These are phyloP conservation scores for Linanthus parryae DNA, from an alignment of 148 eudicot genomes.

Conservation along the genomic window DNA sequence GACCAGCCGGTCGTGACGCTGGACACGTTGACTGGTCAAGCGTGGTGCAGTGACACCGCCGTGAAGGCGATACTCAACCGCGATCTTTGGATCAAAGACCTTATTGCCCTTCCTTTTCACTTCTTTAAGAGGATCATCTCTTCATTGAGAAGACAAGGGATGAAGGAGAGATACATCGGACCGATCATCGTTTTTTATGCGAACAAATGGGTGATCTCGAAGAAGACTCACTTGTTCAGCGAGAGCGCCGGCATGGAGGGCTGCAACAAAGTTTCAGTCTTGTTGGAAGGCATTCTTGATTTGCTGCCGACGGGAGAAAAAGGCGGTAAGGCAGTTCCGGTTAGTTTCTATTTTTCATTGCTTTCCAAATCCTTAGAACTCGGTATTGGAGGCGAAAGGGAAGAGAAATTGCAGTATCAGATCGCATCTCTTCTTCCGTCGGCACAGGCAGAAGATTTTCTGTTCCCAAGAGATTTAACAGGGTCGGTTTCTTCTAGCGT, in stretches of 20 bases:
- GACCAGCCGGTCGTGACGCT: slow-evolving; percentile 44
- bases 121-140: slow-evolving; percentile 71
- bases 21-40: slow-evolving; percentile 42
- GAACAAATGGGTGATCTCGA: slow-evolving; percentile 66
- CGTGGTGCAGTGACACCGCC: slow-evolving; percentile 49
- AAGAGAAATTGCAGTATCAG: slow-evolving; percentile 41
- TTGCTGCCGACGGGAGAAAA: slow-evolving; percentile 50
- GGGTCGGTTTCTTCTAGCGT: slow-evolving; percentile 24
- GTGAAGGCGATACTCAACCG: slow-evolving; percentile 39
- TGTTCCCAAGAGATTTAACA: slow-evolving; percentile 22
- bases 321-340: slow-evolving; percentile 51
- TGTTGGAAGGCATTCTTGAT: slow-evolving; percentile 48
- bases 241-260: slow-evolving; percentile 31
- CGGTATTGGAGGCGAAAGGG: slow-evolving; percentile 26
- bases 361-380: slow-evolving; percentile 52
- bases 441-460: slow-evolving; percentile 72
- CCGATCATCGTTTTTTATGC: slow-evolving; percentile 68
- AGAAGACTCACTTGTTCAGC: slow-evolving; percentile 43
- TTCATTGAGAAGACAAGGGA: slow-evolving; percentile 85
- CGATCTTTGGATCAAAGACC: slow-evolving; percentile 81
- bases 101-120: slow-evolving; percentile 60
- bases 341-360: slow-evolving; percentile 74
- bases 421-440: slow-evolving; percentile 48
- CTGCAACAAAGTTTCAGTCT: slow-evolving; percentile 14
- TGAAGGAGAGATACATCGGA: slow-evolving; percentile 60